Base-by-base conservation (phyloP, 768 basidiomycete species). In the Boletus subparvulus region DNA sequence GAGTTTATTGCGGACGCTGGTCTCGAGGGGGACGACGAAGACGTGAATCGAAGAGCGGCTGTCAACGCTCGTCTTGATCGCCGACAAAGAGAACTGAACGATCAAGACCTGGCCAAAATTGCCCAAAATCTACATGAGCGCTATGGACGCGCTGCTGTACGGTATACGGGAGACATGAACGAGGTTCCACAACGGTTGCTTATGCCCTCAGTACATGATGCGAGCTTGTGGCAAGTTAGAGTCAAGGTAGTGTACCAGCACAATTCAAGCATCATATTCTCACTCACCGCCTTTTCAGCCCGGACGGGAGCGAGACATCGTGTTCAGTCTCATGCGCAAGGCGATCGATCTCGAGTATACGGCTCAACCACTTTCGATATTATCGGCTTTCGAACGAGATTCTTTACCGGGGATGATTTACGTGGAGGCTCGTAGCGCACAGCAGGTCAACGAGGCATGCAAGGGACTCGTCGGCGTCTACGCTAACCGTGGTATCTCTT, bases 171-270 rank as follows among this genome's bases (percentile, higher is more conserved):
- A 30, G 94, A 96, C 70, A 88, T 92, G 83, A 96, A 92, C 61
- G 88, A 92, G 61, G 85, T 97, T 26, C 95, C 97, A 2, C 94
- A 98, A 66, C 81, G 93, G 16, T 73, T 98, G 52, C 80, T 98
- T 19, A 98, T 99, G 94, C 97, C 97, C 19, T 92, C 90, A 4
- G 93, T 97, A 1, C 89, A 96, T 52, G 97, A 99, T 70, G 90
- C 96, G 12, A 94, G 85, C 69, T 75, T 99, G 56, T 99, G 95
- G 94, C 94, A 94, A 76, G 85, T 98, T 54, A 81, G 91, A 64
- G 94, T 95, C 62, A 93, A 93, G 83, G 94, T 92, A 65, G 49
- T 79, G 73, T 21, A 21, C 53, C 42, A 16, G 10, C 41, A 14
- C 28, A 17, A 13, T 24, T 4, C 1, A 7, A 10, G 3, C 17